These are phyloP conservation scores for Penicillium sp. DNA, from an alignment of 2,329 filamentous ascomycete genomes.

Conservation along the genomic window DNA sequence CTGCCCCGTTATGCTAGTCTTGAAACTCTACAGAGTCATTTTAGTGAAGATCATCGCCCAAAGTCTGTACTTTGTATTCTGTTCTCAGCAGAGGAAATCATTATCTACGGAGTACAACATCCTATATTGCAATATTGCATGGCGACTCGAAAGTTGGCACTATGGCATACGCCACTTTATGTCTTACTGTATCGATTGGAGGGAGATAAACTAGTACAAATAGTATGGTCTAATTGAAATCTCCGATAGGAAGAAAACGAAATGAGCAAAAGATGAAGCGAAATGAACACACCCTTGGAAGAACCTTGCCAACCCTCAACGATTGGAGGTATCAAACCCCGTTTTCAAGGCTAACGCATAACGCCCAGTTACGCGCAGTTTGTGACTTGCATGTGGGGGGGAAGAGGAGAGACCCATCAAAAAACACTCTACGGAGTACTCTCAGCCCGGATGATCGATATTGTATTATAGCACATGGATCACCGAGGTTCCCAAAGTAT, in stretches of 20 bases:
- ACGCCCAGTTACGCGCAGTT: not conserved
- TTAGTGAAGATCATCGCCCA: not conserved
- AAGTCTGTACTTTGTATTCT: not conserved
- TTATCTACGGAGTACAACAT: not conserved
- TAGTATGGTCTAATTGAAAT: not conserved
- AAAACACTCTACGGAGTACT: not conserved
- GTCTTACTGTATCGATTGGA: not conserved
- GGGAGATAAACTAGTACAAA: not conserved
- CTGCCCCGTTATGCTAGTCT: not conserved
- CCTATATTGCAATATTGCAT: not conserved
- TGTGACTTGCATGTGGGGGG: constrained; percentile 10
- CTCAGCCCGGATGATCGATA: not conserved
- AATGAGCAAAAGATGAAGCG: not conserved
- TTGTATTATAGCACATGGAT: not conserved
- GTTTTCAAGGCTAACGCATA: not conserved
- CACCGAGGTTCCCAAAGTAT: not conserved
- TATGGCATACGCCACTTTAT: constrained; percentile 1
- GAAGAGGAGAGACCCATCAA: not conserved
- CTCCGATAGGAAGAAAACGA: not conserved
- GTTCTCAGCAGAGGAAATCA: not conserved
- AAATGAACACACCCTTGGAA: not conserved
- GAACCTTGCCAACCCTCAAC: not conserved
- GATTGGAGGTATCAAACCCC: not conserved
- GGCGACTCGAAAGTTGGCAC: not conserved
- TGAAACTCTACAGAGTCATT: not conserved